Base-by-base conservation (phyloP, 306 rosid species). In the Morella rubra region DNA sequence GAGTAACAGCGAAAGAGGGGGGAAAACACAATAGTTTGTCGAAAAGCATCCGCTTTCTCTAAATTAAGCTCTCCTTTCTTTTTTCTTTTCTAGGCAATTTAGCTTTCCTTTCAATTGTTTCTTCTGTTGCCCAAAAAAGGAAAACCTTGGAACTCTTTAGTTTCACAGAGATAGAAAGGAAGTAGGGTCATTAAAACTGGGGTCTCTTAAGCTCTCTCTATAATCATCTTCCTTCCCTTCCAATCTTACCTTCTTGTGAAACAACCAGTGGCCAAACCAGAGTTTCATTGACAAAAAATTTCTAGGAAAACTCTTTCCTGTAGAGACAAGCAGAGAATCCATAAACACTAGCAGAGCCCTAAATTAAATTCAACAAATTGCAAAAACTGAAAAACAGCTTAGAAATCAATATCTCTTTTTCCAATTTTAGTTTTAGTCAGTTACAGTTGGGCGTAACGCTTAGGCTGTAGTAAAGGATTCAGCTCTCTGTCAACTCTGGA, bases 161-260 rank as follows among this genome's bases (percentile, higher is more conserved):
- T 58, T 58, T 22, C 41, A 12, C 12, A 59, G n/a, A 6, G 8
- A 61, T 32, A 7, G 2, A 37, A 62, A 62, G 14, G 8, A 4
- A 6, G 22, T 8, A 65, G 71, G 46, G 18, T 65, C 16, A 9
- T n/a, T 22, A 42, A 65, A 42, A 62, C 69, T 37, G 22, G 46
- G 46, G 2, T 62, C 15, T 62, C 19, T 32, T 62, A 40, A 37
- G 46, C 10, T 14, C 14, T 6, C 7, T 40, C 69, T 40, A 37
- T 2, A 62, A 62, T 40, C 69, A 62, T 4, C 1, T 22, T 20
- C 64, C 64, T 58, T 58, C 27, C 40, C 15, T 50, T 96, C 86
- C n/a, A 86, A 58, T 73, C 87, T 72, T 75, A 91, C 52, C 52
- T 11, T 49, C 13, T 3, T 14, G 13, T 49, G 12, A 47, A 47